These are phyloP conservation scores for Mycena floridula DNA, from an alignment of 768 basidiomycete genomes.

Conservation along the genomic window DNA sequence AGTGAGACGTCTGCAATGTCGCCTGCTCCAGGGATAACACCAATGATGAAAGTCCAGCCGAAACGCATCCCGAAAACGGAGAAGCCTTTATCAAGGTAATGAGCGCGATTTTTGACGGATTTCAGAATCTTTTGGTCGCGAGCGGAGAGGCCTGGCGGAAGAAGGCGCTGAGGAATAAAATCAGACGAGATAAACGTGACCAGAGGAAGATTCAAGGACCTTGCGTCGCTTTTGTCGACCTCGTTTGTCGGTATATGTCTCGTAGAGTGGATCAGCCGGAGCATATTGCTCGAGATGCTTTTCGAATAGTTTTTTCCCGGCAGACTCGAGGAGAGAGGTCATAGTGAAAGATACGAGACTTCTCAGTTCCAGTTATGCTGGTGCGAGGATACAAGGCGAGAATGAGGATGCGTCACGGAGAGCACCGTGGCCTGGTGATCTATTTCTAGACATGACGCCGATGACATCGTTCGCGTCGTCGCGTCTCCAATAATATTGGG, in stretches of 20 bases:
- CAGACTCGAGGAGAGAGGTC: constrained; percentile 18
- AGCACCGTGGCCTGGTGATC: too few species aligned
- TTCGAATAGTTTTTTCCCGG: constrained; percentile 56
- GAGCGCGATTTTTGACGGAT: constrained; percentile 73
- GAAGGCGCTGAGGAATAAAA: constrained; percentile 43
- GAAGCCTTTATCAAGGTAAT: constrained; percentile 86
- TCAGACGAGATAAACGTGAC: constrained; percentile 1
- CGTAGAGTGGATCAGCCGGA: constrained; percentile 74
- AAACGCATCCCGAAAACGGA: constrained; percentile 73
- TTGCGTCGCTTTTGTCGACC: constrained; percentile 53
- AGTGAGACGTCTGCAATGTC: constrained; percentile 57
- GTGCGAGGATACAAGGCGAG: too few species aligned
- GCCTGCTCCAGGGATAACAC: constrained; percentile 64
- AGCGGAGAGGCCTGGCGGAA: constrained; percentile 70
- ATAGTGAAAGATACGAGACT: too few species aligned
- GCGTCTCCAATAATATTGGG: too few species aligned
- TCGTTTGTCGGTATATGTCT: constrained; percentile 45
- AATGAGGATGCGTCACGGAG: too few species aligned
- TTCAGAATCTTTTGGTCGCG: constrained; percentile 72
- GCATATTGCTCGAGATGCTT: constrained; percentile 59
- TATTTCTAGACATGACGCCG: too few species aligned
- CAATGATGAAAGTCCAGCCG: constrained; percentile 83
- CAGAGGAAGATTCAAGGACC: constrained; percentile 27
- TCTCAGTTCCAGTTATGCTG: too few species aligned
- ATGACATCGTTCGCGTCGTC: too few species aligned